Percentiles rank a stretch among this genome's conserved stretches.
phyloP scores from a whole-genome alignment of 371 early-diverging fungal species.

The Gilbertella persicaria region DNA sequence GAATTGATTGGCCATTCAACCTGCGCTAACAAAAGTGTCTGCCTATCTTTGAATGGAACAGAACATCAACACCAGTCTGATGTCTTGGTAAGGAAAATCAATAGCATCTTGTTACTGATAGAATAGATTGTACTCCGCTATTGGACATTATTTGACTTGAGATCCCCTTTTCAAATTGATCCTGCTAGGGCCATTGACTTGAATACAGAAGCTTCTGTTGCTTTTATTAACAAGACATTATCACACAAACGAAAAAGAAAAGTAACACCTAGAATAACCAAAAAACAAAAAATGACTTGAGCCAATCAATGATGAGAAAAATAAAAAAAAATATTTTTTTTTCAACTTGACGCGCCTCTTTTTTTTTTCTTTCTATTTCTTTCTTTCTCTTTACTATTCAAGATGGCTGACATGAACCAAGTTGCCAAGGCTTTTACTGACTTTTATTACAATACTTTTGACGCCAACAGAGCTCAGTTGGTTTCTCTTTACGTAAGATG shows the following conservation, averaged over 20 bases:
- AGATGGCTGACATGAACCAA: conserved; percentile 31
- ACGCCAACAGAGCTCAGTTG: conserved; percentile 61
- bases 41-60: conserved; percentile 20
- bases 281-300: neutral
- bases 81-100: conserved; percentile 10
- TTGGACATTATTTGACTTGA: conserved; percentile 24
- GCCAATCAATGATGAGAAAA: neutral
- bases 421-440: conserved; percentile 75
- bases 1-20: conserved; percentile 18
- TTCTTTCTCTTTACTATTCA: neutral
- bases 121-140: conserved; percentile 21
- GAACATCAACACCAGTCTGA: conserved; percentile 29
- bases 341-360: neutral
- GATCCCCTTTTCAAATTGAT: conserved; percentile 28
- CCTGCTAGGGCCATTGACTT: conserved; percentile 26
- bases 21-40: conserved; percentile 5
- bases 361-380: conserved; percentile 3
- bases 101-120: neutral
- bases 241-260: conserved; percentile 1
- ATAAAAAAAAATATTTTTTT: neutral
- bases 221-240: conserved; percentile 20
- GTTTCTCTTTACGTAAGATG: conserved; percentile 80
- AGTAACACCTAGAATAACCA: neutral
- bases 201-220: conserved; percentile 18
- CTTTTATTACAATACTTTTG: conserved; percentile 89